Conservation (phyloP, 305 asterid species). For the Fraxinus platypoda region DNA sequence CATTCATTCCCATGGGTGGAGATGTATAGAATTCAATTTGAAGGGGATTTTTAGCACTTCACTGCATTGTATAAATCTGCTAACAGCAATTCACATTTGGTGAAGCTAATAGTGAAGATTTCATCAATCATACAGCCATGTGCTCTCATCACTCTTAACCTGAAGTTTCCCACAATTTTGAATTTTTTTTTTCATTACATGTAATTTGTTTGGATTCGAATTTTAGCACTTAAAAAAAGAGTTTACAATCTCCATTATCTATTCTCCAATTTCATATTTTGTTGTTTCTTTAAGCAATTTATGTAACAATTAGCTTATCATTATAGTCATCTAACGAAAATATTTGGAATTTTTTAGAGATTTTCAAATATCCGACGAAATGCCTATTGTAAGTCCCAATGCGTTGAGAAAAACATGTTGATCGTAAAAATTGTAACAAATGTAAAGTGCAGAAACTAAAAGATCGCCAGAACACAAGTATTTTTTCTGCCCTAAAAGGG, state of each 20-base stretch:
- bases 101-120: slow-evolving; percentile 45
- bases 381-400: too few relatives aligned
- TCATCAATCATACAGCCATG: slow-evolving; percentile 9
- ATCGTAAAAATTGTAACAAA: too few relatives aligned
- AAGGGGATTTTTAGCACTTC: slow-evolving; percentile 41
- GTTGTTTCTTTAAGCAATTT: neutral
- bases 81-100: slow-evolving; percentile 48
- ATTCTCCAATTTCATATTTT: neutral
- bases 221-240: neutral
- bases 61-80: slow-evolving; percentile 41
- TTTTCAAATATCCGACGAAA: too few relatives aligned
- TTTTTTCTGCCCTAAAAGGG: neutral
- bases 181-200: too few relatives aligned
- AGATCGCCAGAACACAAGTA: too few relatives aligned
- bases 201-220: neutral
- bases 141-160: neutral
- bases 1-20: slow-evolving; percentile 63
- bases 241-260: neutral
- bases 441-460: too few relatives aligned
- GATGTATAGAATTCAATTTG: slow-evolving; percentile 63
- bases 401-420: too few relatives aligned
- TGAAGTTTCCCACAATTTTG: neutral
- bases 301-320: neutral
- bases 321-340: neutral
- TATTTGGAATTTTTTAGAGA: neutral